A percentile compares a stretch with the other conserved stretches of the same genome.
Evolutionary conservation across 2,329 filamentous ascomycete species (phyloP).

Genomic region (Aspergillus fischeri): DNA sequence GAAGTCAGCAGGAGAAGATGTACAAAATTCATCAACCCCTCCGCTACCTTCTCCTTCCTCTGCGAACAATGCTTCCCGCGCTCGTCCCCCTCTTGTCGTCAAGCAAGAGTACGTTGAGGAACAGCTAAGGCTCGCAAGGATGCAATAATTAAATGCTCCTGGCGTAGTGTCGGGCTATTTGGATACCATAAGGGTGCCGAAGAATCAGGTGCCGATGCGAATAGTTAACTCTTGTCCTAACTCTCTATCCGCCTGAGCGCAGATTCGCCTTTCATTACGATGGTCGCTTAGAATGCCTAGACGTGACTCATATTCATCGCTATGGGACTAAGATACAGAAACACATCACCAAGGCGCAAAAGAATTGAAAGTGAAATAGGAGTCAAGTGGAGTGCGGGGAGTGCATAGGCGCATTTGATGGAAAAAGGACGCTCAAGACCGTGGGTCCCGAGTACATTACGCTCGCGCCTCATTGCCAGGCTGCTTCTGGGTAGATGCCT

Average conservation of each 20-base stretch:
- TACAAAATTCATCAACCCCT: not conserved
- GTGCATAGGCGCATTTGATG: not conserved
- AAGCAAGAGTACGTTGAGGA: conserved; percentile 4
- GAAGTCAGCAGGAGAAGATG: not conserved
- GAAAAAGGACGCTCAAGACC: not conserved
- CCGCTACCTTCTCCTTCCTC: not conserved
- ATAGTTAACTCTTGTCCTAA: no score
- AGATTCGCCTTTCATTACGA: no score
- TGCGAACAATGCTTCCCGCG: not conserved
- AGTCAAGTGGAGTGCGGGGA: not conserved
- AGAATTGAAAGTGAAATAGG: not conserved
- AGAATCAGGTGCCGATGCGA: not conserved
- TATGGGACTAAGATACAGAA: not conserved
- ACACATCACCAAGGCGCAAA: not conserved
- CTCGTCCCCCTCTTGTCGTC: not conserved
- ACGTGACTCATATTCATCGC: not conserved
- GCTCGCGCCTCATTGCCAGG: not conserved
- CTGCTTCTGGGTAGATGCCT: conserved; percentile 15
- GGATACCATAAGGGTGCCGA: not conserved
- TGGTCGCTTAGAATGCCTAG: not conserved
- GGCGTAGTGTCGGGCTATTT: not conserved
- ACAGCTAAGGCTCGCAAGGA: conserved; percentile 18
- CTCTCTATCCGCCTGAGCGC: no score
- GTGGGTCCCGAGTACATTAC: not conserved
- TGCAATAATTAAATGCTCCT: not conserved